phyloP scores from a whole-genome alignment of 495 filamentous ascomycete species.

The Podospora pseudocomata region DNA sequence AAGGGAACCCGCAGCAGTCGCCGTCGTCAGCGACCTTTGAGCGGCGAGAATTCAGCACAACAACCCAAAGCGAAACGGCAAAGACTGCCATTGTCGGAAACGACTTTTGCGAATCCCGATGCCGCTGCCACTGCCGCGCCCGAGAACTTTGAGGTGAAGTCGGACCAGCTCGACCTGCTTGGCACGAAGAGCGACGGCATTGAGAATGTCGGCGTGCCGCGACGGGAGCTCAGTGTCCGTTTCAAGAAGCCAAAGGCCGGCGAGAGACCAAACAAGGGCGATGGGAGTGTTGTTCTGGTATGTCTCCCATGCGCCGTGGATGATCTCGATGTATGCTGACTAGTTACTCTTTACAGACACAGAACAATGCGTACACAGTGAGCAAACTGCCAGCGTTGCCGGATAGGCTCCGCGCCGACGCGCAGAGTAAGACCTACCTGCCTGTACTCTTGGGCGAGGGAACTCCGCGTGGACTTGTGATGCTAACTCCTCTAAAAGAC shows the following conservation, averaged over 20 bases:
- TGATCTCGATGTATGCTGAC: slow-evolving; percentile 22
- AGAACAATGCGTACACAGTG: slow-evolving; percentile 81
- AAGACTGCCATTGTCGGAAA: slow-evolving; percentile 57
- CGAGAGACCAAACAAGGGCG: slow-evolving; percentile 54
- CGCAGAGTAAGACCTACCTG: slow-evolving; percentile 51
- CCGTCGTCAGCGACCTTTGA: slow-evolving; percentile 62
- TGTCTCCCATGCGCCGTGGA: slow-evolving; percentile 24
- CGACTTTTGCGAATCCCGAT: slow-evolving; percentile 49
- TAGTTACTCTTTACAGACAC: slow-evolving; percentile 58
- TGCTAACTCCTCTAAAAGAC: slow-evolving; percentile 35
- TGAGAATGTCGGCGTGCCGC: slow-evolving; percentile 37
- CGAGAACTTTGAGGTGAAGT: slow-evolving; percentile 48
- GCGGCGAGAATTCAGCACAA: slow-evolving; percentile 59
- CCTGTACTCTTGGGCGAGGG: slow-evolving; percentile 25
- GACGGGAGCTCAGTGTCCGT: slow-evolving; percentile 58
- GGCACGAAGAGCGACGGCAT: slow-evolving; percentile 44
- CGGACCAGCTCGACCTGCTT: slow-evolving; percentile 40
- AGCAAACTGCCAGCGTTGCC: slow-evolving; percentile 79
- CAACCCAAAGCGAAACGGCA: slow-evolving; percentile 71
- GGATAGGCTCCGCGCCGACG: slow-evolving; percentile 61
- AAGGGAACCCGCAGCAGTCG: slow-evolving; percentile 57
- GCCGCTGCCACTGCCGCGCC: slow-evolving; percentile 23
- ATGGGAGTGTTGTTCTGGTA: slow-evolving; percentile 63
- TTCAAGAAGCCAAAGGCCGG: slow-evolving; percentile 54
- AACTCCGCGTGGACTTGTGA: slow-evolving; percentile 6